Conservation (phyloP, 257 asterid genomes). For the Petunia axillaris region DNA sequence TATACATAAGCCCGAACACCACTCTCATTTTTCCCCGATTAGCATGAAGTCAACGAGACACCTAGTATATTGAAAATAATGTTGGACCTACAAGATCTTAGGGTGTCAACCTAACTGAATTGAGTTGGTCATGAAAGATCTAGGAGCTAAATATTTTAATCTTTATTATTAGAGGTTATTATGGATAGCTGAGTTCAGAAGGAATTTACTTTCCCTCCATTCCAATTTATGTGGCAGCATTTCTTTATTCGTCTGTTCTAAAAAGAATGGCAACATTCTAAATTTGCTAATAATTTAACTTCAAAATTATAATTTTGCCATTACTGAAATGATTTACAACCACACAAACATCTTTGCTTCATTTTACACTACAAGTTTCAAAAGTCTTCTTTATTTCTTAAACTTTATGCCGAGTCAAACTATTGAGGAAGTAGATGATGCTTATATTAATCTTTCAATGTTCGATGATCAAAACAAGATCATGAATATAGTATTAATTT, state of each 20-base stretch:
- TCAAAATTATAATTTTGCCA: too few relatives aligned
- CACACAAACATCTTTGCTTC: too few relatives aligned
- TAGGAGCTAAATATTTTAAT: background rate
- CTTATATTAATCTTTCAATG: background rate
- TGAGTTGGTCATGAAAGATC: slow-evolving; percentile 7
- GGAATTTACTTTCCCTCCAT: background rate
- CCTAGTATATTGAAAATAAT: slow-evolving; percentile 25
- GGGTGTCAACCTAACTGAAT: slow-evolving; percentile 21
- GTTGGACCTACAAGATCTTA: slow-evolving; percentile 15
- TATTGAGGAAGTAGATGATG: background rate
- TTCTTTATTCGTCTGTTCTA: too few relatives aligned
- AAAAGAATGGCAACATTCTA: too few relatives aligned
- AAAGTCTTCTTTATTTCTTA: too few relatives aligned
- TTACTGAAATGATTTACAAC: too few relatives aligned
- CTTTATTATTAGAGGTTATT: background rate
- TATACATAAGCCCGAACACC: too few relatives aligned
- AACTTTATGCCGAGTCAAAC: too few relatives aligned
- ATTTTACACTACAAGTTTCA: too few relatives aligned
- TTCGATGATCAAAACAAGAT: too few relatives aligned
- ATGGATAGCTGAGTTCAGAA: background rate
- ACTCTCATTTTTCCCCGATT: background rate
- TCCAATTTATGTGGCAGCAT: too few relatives aligned
- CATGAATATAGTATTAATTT: background rate
- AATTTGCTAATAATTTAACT: too few relatives aligned
- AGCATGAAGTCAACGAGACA: slow-evolving; percentile 31